Evolutionary conservation across 2,329 filamentous ascomycete species (phyloP).

Genomic region (Calonectria henricotiae): DNA sequence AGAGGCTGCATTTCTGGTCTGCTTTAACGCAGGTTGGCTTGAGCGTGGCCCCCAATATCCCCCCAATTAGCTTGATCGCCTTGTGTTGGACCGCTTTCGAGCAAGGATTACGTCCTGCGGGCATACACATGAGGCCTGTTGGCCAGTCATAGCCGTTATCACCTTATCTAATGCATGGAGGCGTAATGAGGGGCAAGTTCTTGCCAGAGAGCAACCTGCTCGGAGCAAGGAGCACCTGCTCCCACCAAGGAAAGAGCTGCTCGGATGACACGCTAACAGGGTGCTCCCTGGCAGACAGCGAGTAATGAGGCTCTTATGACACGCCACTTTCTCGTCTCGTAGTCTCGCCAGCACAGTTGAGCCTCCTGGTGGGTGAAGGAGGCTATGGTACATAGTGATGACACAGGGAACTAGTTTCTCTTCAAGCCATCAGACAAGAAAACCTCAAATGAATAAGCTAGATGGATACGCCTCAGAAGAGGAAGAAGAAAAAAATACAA

Average conservation of each 20-base stretch:
- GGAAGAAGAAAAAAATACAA: too few species aligned
- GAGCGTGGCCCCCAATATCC: neutral
- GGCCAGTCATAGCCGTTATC: neutral
- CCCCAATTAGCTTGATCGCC: neutral
- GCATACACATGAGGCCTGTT: neutral
- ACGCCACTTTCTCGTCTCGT: neutral
- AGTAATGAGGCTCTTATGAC: too few species aligned
- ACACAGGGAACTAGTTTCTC: too few species aligned
- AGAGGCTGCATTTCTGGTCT: neutral
- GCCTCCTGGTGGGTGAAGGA: neutral
- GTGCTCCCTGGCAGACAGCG: neutral
- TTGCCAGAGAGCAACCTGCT: neutral
- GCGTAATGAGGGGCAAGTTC: neutral
- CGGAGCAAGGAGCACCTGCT: slow-evolving; percentile 8
- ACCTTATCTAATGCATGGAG: neutral
- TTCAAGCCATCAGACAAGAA: too few species aligned
- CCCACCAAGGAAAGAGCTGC: neutral
- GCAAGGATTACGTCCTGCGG: neutral
- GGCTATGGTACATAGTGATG: too few species aligned
- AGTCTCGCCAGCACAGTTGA: neutral
- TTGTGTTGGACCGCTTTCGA: neutral
- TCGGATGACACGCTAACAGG: neutral
- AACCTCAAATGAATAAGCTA: too few species aligned
- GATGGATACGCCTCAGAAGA: too few species aligned
- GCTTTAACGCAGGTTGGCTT: neutral